phyloP scores from a whole-genome alignment of 768 basidiomycete genomes.

The Tylopilus felleus region DNA sequence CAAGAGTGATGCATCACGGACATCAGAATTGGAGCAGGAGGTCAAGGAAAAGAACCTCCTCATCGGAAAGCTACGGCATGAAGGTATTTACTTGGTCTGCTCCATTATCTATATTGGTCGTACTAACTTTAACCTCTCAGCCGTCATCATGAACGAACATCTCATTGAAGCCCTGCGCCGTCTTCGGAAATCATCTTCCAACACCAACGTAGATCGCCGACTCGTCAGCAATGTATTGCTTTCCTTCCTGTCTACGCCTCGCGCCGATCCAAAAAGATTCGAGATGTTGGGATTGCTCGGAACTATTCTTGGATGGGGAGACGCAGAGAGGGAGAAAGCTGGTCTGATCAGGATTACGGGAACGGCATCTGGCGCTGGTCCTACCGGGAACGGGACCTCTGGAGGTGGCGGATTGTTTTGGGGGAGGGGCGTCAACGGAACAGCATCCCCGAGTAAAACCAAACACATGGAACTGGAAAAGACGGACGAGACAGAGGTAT shows the following conservation, averaged over 20 bases:
- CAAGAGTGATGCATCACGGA: constrained; percentile 58
- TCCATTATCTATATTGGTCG: background rate
- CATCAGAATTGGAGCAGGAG: constrained; percentile 79
- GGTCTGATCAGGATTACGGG: constrained; percentile 40
- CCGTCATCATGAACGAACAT: constrained; percentile 96
- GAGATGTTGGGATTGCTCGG: constrained; percentile 91
- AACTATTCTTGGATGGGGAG: constrained; percentile 90
- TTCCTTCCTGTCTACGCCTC: constrained; percentile 84
- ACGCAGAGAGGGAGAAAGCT: constrained; percentile 87
- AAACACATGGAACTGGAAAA: constrained; percentile 62
- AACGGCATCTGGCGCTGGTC: constrained; percentile 56
- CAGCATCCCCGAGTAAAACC: constrained; percentile 29
- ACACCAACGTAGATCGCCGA: constrained; percentile 87
- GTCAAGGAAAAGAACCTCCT: constrained; percentile 94
- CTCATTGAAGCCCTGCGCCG: constrained; percentile 97
- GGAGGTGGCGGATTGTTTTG: constrained; percentile 22
- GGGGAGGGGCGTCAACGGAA: constrained; percentile 22
- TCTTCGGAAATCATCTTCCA: constrained; percentile 76
- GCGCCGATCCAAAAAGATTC: constrained; percentile 91
- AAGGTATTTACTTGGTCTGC: constrained; percentile 54
- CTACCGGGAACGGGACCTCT: constrained; percentile 17
- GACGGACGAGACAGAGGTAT: constrained; percentile 81
- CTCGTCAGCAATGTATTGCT: constrained; percentile 93
- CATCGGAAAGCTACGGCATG: constrained; percentile 93
- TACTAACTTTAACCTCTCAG: constrained; percentile 38